A percentile compares a stretch with the other conserved stretches of the same genome.
Conservation (phyloP, 176 grass and related monocot species). For the Carex myosuroides region DNA sequence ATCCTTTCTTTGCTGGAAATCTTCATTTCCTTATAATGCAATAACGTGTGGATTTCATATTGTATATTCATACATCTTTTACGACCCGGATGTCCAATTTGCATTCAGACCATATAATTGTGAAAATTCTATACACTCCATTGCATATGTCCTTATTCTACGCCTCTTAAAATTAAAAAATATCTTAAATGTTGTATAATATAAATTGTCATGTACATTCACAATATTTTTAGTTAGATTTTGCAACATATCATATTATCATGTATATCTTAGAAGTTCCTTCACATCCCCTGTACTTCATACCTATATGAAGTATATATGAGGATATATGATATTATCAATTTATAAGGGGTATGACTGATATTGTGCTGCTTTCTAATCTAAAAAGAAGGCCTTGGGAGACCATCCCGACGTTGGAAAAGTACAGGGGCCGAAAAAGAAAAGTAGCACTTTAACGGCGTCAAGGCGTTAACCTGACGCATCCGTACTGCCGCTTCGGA, state of each 20-base stretch:
- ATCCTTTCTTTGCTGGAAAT: background rate
- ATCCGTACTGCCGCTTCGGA: slow-evolving; percentile 12
- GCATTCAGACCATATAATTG: background rate
- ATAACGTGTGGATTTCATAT: background rate
- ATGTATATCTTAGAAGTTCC: background rate
- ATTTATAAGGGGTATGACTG: background rate
- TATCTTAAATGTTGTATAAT: background rate
- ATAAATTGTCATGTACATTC: background rate
- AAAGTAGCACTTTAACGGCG: slow-evolving; percentile 18
- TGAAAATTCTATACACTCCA: too few species aligned
- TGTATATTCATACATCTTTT: background rate
- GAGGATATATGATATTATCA: background rate
- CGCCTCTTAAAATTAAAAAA: background rate
- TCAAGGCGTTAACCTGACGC: slow-evolving; percentile 19
- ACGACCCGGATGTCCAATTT: background rate
- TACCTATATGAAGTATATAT: background rate
- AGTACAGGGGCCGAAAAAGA: slow-evolving; percentile 7
- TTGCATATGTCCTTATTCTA: background rate
- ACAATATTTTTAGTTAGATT: background rate
- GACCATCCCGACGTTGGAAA: slow-evolving; percentile 7
- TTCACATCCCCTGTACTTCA: background rate
- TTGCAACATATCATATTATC: background rate
- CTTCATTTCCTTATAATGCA: background rate
- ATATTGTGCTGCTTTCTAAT: background rate
- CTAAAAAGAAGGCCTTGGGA: background rate